Conservation (phyloP, 257 asterid genomes). For the Solanum pimpinellifolium region DNA sequence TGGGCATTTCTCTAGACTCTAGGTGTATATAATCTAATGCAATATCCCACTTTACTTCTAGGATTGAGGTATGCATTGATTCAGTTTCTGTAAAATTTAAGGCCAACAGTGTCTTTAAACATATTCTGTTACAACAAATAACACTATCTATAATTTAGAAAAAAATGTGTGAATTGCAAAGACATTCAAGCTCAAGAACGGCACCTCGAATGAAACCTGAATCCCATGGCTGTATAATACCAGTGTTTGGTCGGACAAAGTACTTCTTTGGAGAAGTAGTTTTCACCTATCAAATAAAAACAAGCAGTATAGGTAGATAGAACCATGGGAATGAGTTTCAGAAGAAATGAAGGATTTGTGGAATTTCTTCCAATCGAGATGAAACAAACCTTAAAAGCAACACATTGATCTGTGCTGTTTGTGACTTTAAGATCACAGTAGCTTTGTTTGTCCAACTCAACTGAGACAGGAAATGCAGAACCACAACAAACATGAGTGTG, state of each 20-base stretch:
- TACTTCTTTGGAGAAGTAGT: conserved; percentile 87
- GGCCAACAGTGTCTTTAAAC: not conserved
- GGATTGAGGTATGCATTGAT: not conserved
- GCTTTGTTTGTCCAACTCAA: conserved; percentile 79
- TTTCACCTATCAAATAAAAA: conserved; percentile 42
- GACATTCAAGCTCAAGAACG: not conserved
- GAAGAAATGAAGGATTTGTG: not conserved
- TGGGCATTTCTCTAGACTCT: not conserved
- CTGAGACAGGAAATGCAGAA: conserved; percentile 19
- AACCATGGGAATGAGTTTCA: not conserved
- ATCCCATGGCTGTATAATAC: conserved; percentile 66
- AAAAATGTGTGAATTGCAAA: not conserved
- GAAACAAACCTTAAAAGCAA: conserved; percentile 69
- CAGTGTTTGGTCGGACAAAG: conserved; percentile 78
- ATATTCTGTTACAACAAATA: not conserved
- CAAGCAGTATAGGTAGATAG: not conserved
- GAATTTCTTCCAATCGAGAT: not conserved
- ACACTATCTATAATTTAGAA: not conserved
- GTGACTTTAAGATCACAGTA: conserved; percentile 72
- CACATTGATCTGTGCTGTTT: conserved; percentile 56
- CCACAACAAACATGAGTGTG: not conserved
- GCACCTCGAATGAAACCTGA: conserved; percentile 68
- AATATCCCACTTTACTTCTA: not conserved
- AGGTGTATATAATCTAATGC: not conserved
- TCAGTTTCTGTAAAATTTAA: not conserved